Conservation (phyloP, 2,329 filamentous ascomycete species). For the Trichoderma hamatum region DNA sequence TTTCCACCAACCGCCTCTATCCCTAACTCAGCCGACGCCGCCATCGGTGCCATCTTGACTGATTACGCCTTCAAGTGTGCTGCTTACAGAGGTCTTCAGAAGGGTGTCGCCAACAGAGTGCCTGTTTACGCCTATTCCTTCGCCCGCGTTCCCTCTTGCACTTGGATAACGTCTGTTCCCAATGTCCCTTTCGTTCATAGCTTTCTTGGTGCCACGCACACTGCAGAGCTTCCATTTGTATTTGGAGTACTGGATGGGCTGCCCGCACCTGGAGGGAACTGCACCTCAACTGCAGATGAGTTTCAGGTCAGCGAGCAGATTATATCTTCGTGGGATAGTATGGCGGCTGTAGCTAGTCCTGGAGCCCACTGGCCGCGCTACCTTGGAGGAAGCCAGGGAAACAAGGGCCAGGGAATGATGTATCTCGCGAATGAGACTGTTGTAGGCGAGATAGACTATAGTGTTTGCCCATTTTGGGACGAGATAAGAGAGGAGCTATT, state of each 20-base stretch:
- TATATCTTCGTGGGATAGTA: slow-evolving; percentile 5
- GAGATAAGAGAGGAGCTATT: slow-evolving; percentile 7
- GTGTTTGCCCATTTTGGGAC: slow-evolving; percentile 6
- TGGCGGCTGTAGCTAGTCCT: neutral
- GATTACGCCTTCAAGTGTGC: slow-evolving; percentile 15
- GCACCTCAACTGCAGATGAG: neutral
- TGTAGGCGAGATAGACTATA: slow-evolving; percentile 5
- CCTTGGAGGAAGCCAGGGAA: neutral
- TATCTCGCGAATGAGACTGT: slow-evolving; percentile 10
- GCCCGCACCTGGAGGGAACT: slow-evolving; percentile 5
- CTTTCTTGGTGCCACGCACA: slow-evolving; percentile 20
- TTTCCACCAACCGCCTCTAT: neutral
- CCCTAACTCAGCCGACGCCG: slow-evolving; percentile 12
- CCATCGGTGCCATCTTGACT: slow-evolving; percentile 5
- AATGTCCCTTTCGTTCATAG: neutral
- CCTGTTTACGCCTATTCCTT: slow-evolving; percentile 8
- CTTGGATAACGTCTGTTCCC: slow-evolving; percentile 10
- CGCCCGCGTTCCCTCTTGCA: neutral
- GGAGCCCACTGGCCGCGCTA: neutral
- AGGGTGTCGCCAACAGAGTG: neutral
- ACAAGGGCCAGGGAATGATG: neutral
- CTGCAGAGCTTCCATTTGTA: slow-evolving; percentile 12
- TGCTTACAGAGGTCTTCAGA: neutral
- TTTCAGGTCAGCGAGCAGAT: slow-evolving; percentile 6
- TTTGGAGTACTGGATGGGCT: slow-evolving; percentile 3